These are phyloP conservation scores for Solanum neorickii DNA, from an alignment of 257 asterid genomes.

Conservation along the genomic window DNA sequence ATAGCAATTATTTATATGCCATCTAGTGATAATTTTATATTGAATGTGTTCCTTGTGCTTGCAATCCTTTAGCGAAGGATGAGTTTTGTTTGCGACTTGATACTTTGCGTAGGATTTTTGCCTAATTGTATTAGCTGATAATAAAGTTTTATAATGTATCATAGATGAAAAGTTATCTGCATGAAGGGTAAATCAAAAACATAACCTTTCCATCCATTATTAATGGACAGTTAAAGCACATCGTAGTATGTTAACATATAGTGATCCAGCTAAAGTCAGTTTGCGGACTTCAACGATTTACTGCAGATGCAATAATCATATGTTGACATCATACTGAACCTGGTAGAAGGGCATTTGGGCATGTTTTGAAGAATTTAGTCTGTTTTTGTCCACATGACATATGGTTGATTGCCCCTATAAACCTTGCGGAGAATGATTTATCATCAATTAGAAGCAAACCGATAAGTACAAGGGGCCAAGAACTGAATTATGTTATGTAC, in stretches of 20 bases:
- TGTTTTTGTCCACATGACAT: background rate
- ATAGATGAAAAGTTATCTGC: background rate
- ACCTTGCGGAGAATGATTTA: background rate
- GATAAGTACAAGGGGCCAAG: background rate
- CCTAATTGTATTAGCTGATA: background rate
- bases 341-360: background rate
- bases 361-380: background rate
- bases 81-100: background rate
- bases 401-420: background rate
- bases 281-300: background rate
- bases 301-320: background rate
- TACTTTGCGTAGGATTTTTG: background rate
- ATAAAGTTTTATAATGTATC: background rate
- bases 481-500: background rate
- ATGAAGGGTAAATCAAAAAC: background rate
- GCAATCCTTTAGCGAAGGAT: background rate
- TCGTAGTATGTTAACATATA: background rate
- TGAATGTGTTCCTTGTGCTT: background rate
- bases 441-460: background rate
- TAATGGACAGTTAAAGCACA: background rate
- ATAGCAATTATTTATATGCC: background rate
- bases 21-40: background rate
- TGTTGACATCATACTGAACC: background rate
- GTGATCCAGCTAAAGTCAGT: background rate
- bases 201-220: background rate